Evolutionary conservation across 192 early-diverging fungal species (phyloP), one percentile per base, ranked within the genome.

Genomic region (Entomortierella chlamydospora): DNA sequence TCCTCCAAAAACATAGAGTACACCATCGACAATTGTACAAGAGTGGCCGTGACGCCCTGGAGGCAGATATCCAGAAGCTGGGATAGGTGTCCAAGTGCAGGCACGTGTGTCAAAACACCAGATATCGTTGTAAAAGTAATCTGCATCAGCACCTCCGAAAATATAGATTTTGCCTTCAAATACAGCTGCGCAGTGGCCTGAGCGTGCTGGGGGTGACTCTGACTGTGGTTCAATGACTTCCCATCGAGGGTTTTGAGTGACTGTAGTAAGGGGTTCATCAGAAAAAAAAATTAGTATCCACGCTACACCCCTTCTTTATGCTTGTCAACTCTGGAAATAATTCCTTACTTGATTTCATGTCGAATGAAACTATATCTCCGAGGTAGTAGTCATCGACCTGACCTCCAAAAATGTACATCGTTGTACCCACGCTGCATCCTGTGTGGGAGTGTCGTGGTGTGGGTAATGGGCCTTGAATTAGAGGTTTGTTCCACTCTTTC

Each of bases 1-100:
- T 2, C 88, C 88, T 52, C 88, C 88, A 83, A 87, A 87, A n/a
- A 90, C 51, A 59, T 90, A 90, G 11, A 90, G 57, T 2, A 86
- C 80, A 43, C 84, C 87, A 29, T 84, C 87, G 7, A 88, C 73
- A 0, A 88, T 30, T 25, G 81, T 57, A 50, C 72, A 68, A 17
- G 83, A 56, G 34, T 78, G 81, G 3, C 74, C 63, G 57, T 81
- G 66, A 10, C 88, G 71, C 61, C 84, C 84, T 52, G 78, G 29
- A 0, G 88, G 88, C 50, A 88, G 74, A 68, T 82, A 84, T 42
- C 87, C 84, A 0, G 78, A 80, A 23, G 83, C 82, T 30, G 67
- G 52, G 23, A 88, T 73, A 11, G 81, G 81, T 15, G 68, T 59
- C 88, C 88, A 90, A 1, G 65, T 69, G 23, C 70, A 57, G 1